Base-by-base conservation (phyloP, 2,329 filamentous ascomycete genomes). In the Epichloe elymi region DNA sequence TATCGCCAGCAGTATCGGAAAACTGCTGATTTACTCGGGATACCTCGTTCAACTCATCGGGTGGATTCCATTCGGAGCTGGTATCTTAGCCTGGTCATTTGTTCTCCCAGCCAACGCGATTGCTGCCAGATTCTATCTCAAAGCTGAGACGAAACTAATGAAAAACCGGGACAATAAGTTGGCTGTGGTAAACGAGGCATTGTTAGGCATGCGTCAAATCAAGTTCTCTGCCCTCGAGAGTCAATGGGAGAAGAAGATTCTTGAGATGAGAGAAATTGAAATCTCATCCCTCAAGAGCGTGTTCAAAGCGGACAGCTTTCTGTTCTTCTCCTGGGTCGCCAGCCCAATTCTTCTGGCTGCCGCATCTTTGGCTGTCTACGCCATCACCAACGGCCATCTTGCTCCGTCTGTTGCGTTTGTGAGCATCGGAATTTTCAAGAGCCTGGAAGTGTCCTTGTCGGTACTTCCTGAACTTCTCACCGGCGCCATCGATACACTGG, bases 141-240 rank as follows among this genome's bases (percentile, higher is more conserved):
- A 69, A 20, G 76, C 81, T 4, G 83, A 88, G 59, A 82, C 85
- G 51, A 70, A 73, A 47, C 65, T 91, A 47, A 90, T 90, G 85
- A 86, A 85, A 61, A 73, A 82, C 30, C 74, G 86, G 43, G 87
- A 91, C 63, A 74, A 80, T 50, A 91, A 90, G 65, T 75, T 89
- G 67, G 82, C 77, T 0, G 76, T 89, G 14, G 76, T 93, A 33
- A 86, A 85, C 1, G 86, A 93, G 64, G 85, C 83, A 0, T 68
- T 93, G 1, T 78, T 86, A 58, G 86, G 86, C 7, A 90, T 91
- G 56, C 79, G 86, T 1, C 87, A 93, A 64, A 88, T 93, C 68
- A 93, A 93, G 60, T 89, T 91, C 58, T 85, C 85, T 0, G 86
- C 86, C 1, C 67, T 88, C 2, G 87, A 91, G 63, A 68, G 71